phyloP scores from a whole-genome alignment of 305 asterid species.

The Fraxinus sp. region DNA sequence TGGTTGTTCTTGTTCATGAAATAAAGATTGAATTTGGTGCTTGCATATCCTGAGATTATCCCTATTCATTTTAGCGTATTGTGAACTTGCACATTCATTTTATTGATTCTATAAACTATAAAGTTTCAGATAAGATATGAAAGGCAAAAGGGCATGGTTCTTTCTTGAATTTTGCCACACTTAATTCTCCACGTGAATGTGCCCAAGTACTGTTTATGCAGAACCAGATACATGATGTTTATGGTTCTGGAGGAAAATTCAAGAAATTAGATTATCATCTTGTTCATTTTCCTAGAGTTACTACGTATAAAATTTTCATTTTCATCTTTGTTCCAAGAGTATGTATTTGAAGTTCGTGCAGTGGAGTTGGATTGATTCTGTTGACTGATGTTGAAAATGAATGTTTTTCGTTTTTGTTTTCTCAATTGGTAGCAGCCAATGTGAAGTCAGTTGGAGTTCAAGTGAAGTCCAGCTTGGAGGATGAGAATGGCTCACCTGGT shows the following conservation, averaged over 20 bases:
- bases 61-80: not conserved
- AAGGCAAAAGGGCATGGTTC: not conserved
- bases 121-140: not conserved
- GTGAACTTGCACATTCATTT: not conserved
- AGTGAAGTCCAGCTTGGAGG: slow-evolving; percentile 53
- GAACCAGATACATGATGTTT: not conserved
- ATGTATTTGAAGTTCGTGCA: not conserved
- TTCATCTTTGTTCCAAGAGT: not conserved
- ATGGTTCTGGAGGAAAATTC: not conserved
- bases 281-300: not conserved
- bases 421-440: slow-evolving; percentile 36
- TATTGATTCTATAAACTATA: not conserved
- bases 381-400: slow-evolving; percentile 20
- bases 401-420: slow-evolving; percentile 20
- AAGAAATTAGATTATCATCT: not conserved
- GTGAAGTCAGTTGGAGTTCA: slow-evolving; percentile 41
- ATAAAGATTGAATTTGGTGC: slow-evolving; percentile 3
- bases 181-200: not conserved
- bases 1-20: slow-evolving; percentile 7
- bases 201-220: not conserved
- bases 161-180: not conserved
- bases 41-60: slow-evolving; percentile 6
- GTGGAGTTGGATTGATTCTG: not conserved
- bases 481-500: slow-evolving; percentile 39
- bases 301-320: not conserved